Evolutionary conservation across 2,329 filamentous ascomycete species (phyloP), one percentile per base, ranked within the genome.

Genomic region (Colletotrichum gigasporum): DNA sequence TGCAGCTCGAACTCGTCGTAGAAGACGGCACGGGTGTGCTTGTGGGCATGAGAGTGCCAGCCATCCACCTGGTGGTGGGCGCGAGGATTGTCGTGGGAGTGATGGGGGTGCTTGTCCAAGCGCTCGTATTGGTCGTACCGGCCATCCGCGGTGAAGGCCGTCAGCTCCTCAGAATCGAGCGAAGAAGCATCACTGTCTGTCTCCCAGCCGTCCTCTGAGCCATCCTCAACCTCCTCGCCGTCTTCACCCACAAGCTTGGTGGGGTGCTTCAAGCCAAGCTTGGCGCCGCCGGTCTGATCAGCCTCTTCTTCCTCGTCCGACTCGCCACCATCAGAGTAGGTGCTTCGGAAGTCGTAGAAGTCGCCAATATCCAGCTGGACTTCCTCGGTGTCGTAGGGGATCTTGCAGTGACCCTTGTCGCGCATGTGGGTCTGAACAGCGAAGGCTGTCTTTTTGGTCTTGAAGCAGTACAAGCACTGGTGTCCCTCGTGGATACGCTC

Each of bases 401-500:
- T 96, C 86, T 94, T 97, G 85, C 95, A 98, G 79, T 99, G 96
- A 1, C 93, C 91, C 75, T 94, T 95, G 76, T 99, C 96, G 44
- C 93, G 90, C 96, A 99, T 99, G 76, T 99, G 96, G 0, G 94
- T 97, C 74, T 97, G 94, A 24, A 94, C 88, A 16, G 92, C 95
- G 61, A 90, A 89, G 0, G 91, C 84, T 11, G 90, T 94, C 67
- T 90, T 87, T 74, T 96, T 92, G 42, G 90, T 78, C 77, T 96
- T 96, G 74, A 92, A 90, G 75, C 96, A 99, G 74, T 90, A 94
- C 47, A 99, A 78, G 76, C 96, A 99, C 76, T 97, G 90, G 74
- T 93, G 89, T 66, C 90, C 87, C 63, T 93, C 87, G 66, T 90
- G 86, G 39, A 99, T 90, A 70, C 94, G 96, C 68, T 90, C 85